phyloP scores from a whole-genome alignment of 768 basidiomycete genomes.

The Amanita rimosa region DNA sequence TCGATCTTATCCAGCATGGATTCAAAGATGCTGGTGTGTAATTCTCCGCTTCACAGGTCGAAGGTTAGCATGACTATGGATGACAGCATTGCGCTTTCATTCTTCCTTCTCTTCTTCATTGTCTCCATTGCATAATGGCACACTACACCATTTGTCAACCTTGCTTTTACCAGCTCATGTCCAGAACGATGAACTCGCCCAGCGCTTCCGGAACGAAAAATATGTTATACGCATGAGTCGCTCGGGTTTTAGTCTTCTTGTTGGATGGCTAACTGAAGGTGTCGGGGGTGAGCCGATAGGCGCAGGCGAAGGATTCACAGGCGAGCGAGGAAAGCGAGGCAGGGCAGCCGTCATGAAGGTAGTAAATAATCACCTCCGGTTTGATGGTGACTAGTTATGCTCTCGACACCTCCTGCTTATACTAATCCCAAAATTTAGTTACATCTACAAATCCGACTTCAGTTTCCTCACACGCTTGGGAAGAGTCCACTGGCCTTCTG shows the following conservation, averaged over 20 bases:
- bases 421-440: constrained; percentile 32
- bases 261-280: constrained; percentile 96
- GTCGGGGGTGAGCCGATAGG: constrained; percentile 80
- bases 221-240: constrained; percentile 85
- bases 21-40: constrained; percentile 80
- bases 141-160: constrained; percentile 69
- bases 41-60: not conserved
- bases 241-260: constrained; percentile 81
- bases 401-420: constrained; percentile 5
- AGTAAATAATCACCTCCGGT: constrained; percentile 85
- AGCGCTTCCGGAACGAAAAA: constrained; percentile 82
- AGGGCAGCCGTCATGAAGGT: constrained; percentile 87
- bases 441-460: constrained; percentile 58
- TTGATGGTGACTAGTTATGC: constrained; percentile 54
- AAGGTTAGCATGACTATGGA: constrained; percentile 6
- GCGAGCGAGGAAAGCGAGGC: constrained; percentile 74
- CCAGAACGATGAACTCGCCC: constrained; percentile 69
- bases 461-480: constrained; percentile 59
- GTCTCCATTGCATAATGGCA: constrained; percentile 49
- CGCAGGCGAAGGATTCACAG: constrained; percentile 65
- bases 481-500: constrained; percentile 77
- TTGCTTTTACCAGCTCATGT: constrained; percentile 79
- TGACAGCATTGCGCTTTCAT: constrained; percentile 64
- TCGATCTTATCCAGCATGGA: constrained; percentile 86
- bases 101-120: constrained; percentile 59